Base-by-base conservation (phyloP, 768 basidiomycete genomes). In the Phaeolepiota aurea region DNA sequence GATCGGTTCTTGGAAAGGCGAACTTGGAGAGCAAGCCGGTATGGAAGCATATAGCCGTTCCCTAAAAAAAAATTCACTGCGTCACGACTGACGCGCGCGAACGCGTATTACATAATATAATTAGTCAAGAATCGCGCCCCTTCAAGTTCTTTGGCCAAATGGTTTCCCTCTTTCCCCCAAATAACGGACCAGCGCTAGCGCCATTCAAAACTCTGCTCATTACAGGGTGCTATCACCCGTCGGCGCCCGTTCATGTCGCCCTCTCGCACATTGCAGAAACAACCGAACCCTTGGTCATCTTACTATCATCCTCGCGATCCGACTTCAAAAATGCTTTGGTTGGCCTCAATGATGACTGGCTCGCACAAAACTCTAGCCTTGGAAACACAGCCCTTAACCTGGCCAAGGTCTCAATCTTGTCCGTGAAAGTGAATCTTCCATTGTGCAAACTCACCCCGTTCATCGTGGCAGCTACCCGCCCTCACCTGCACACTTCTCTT, bases 221-320 rank as follows among this genome's bases (percentile, higher is more conserved):
- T 21, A 66, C 72, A 18, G 87, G 87, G 1, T 44, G 63, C 0
- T 82, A 77, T 52, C 78, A 76, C 38, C 58, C 80, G 14, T 80
- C 87, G 3, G 79, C 83, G 3, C 83, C 83, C 3, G 62, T 89
- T 36, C 77, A 84, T 46, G 64, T 87, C 23, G 69, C 74, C 28
- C 56, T 84, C 20, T 82, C 83, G 0, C 62, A 66, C 45, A 45
- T 65, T 3, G 46, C 57, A 9, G 54, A 61, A 41, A 51, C 52
- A 5, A 55, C 66, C 15, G 52, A 60, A 9, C 49, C 46, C 21
- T 53, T 13, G 55, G 58, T 33, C 58, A 66, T 87, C 14, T 52
- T 85, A 38, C 49, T 86, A 20, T 63, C 77, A 14, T 72, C 81
- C 1, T 76, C 73, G 5, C 73, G 72, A 34, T 44, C 61, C n/a